These are phyloP conservation scores for Onygenales sp. DNA, from an alignment of 2,329 filamentous ascomycete species.

Conservation along the genomic window DNA sequence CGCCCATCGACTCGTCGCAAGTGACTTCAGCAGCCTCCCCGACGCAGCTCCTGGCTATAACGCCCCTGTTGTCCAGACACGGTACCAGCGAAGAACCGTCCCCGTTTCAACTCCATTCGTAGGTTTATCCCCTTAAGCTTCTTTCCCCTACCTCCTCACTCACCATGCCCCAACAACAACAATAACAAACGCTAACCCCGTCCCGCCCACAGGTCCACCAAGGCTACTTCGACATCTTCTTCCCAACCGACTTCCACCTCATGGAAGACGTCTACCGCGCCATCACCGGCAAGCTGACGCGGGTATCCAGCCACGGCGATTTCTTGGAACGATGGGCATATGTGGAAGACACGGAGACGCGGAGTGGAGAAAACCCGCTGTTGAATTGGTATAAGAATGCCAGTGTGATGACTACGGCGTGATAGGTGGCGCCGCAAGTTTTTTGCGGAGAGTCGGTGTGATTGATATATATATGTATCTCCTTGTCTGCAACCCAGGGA, in stretches of 20 bases:
- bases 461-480: neutral
- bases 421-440: constrained; percentile 16
- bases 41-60: constrained; percentile 78
- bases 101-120: constrained; percentile 86
- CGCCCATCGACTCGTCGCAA: constrained; percentile 75
- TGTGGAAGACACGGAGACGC: constrained; percentile 78
- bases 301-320: constrained; percentile 76
- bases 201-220: constrained; percentile 65
- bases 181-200: neutral
- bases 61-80: constrained; percentile 90
- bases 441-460: neutral
- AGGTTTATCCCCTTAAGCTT: constrained; percentile 28
- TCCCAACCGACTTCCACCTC: constrained; percentile 88
- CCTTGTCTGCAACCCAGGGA: no score
- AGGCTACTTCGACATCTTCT: constrained; percentile 97
- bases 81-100: constrained; percentile 77
- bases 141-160: constrained; percentile 6
- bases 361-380: constrained; percentile 86
- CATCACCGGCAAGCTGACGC: constrained; percentile 83
- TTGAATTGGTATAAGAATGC: constrained; percentile 93
- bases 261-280: constrained; percentile 88
- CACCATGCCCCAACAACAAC: neutral
- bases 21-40: constrained; percentile 81
- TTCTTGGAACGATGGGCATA: constrained; percentile 87
- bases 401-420: constrained; percentile 81